Evolutionary conservation across 2,329 filamentous ascomycete genomes (phyloP).

Genomic region (Aquanectria penicillioides): DNA sequence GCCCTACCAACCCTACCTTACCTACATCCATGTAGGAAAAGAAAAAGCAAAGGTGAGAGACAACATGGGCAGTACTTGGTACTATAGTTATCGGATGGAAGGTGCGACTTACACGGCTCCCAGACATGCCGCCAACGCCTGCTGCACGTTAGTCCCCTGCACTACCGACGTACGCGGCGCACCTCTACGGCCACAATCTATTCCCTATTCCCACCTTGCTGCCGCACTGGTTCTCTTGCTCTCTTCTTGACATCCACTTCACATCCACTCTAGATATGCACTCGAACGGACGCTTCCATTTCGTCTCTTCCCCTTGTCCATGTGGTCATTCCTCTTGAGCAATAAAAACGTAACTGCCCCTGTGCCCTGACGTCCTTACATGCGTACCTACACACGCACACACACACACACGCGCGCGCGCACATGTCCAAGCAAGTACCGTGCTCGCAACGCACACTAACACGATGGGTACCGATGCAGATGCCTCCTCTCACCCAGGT

Average conservation of each 20-base stretch:
- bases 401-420: too few species aligned
- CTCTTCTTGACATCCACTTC: slow-evolving; percentile 2
- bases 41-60: neutral
- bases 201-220: slow-evolving; percentile 14
- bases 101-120: slow-evolving; percentile 15
- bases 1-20: neutral
- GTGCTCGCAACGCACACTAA: slow-evolving; percentile 1
- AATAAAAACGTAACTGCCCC: neutral
- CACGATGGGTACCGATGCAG: neutral
- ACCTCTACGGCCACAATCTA: slow-evolving; percentile 18
- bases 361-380: neutral
- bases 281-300: neutral
- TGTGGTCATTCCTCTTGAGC: slow-evolving; percentile 4
- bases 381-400: too few species aligned
- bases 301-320: slow-evolving; percentile 9
- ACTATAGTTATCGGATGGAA: too few species aligned
- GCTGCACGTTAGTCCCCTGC: slow-evolving; percentile 11
- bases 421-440: too few species aligned
- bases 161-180: slow-evolving; percentile 7
- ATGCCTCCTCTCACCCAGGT: slow-evolving; percentile 1
- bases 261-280: too few species aligned
- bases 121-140: slow-evolving; percentile 12
- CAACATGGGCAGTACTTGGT: too few species aligned
- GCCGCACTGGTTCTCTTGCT: too few species aligned
- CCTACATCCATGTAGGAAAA: neutral